Conservation (phyloP, 768 basidiomycete species). For the Serpula lacrymans region DNA sequence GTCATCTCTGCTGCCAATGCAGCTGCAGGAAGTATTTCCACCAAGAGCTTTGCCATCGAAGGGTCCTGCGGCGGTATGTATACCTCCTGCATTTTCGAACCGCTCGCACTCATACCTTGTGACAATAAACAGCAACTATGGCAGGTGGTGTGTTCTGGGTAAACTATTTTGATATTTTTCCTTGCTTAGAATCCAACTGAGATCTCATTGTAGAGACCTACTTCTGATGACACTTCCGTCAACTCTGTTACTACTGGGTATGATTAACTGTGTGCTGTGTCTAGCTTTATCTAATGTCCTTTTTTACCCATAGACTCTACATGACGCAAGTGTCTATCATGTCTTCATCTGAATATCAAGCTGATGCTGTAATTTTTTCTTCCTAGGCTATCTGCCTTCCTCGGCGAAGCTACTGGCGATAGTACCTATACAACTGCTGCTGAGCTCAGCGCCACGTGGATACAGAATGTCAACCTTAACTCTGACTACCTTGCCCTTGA, state of each 20-base stretch:
- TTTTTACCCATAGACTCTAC: constrained; percentile 29
- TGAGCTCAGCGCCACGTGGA: constrained; percentile 45
- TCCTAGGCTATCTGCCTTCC: constrained; percentile 44
- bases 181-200: not conserved
- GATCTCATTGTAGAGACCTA: constrained; percentile 35
- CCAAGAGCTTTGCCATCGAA: constrained; percentile 39
- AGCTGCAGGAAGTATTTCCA: constrained; percentile 31
- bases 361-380: not conserved
- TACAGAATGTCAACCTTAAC: constrained; percentile 44
- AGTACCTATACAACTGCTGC: constrained; percentile 45
- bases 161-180: constrained; percentile 2
- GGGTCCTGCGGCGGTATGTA: constrained; percentile 43
- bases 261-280: constrained; percentile 7
- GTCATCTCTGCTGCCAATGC: constrained; percentile 42
- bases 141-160: constrained; percentile 58
- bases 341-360: not conserved
- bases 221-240: constrained; percentile 36
- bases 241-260: constrained; percentile 54
- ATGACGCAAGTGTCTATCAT: constrained; percentile 28
- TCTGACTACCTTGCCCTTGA: constrained; percentile 42
- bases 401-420: constrained; percentile 44
- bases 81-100: not conserved
- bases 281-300: not conserved
- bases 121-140: constrained; percentile 37
- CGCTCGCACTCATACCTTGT: not conserved